A percentile compares a stretch with the other conserved stretches of the same genome.
Evolutionary conservation across 73 alveolate species (phyloP).

Genomic region (Blepharisma japonicum): DNA sequence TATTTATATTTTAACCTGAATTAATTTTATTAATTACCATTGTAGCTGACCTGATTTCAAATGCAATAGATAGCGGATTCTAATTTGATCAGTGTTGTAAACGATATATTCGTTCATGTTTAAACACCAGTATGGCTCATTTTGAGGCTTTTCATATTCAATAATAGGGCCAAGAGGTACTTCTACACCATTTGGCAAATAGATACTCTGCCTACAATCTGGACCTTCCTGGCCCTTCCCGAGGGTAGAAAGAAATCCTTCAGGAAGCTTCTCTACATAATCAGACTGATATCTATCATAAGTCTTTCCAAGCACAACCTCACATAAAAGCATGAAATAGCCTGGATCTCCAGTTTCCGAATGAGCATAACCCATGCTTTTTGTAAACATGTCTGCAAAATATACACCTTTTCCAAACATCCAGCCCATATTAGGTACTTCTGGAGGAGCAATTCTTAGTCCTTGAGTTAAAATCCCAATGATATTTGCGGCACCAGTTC

Average conservation of each 20-base stretch:
- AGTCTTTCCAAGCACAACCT: slow-evolving; percentile 89
- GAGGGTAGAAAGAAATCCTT: slow-evolving; percentile 61
- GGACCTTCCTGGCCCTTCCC: slow-evolving; percentile 85
- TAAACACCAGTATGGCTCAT: slow-evolving; percentile 27
- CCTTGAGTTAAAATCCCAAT: slow-evolving; percentile 78
- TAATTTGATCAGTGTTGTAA: slow-evolving; percentile 74
- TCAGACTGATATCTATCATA: slow-evolving; percentile 48
- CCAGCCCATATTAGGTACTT: slow-evolving; percentile 78
- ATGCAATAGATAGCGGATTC: slow-evolving; percentile 82
- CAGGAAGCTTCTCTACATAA: slow-evolving; percentile 45
- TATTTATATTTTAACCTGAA: no score
- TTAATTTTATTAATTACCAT: no score
- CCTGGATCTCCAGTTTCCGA: slow-evolving; percentile 47
- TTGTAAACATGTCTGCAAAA: slow-evolving; percentile 82
- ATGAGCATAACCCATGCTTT: slow-evolving; percentile 63
- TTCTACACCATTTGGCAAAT: slow-evolving; percentile 85
- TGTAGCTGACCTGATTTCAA: neutral
- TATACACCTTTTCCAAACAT: slow-evolving; percentile 92
- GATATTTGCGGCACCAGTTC: slow-evolving; percentile 81
- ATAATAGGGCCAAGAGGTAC: slow-evolving; percentile 81
- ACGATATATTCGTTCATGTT: slow-evolving; percentile 79
- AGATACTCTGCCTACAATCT: slow-evolving; percentile 68
- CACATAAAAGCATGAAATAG: slow-evolving; percentile 74
- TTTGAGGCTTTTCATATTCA: slow-evolving; percentile 32
- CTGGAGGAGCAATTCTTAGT: slow-evolving; percentile 88